These are phyloP conservation scores for Chondrus crispus DNA, from an alignment of 23 red algal species.

Conservation along the genomic window DNA sequence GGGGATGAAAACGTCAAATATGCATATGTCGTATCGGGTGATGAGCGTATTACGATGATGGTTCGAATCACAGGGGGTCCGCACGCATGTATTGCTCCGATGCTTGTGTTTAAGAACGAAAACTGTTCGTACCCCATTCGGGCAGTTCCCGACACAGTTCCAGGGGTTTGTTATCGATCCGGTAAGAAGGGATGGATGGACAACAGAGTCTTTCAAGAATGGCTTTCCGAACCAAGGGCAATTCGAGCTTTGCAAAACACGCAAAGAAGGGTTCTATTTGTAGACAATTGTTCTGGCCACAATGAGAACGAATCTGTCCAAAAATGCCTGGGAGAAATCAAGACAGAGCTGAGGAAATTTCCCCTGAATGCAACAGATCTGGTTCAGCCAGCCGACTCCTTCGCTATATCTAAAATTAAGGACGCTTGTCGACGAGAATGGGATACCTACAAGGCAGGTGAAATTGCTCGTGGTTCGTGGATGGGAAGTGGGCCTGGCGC, in stretches of 20 bases:
- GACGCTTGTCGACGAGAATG: not conserved
- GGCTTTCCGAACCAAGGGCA: not conserved
- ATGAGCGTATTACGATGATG: not conserved
- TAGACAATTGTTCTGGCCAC: not conserved
- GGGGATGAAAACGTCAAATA: not conserved
- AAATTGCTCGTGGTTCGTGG: not conserved
- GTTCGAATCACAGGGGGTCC: not conserved
- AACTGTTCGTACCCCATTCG: not conserved
- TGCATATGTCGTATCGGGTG: not conserved
- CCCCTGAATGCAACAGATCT: not conserved
- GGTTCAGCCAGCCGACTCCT: not conserved
- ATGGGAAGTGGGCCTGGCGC: not conserved
- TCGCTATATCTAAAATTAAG: not conserved
- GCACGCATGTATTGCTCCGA: not conserved
- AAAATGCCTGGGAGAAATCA: not conserved
- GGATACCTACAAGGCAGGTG: not conserved
- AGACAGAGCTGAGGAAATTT: not conserved
- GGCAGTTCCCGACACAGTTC: not conserved
- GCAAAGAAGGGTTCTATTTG: not conserved
- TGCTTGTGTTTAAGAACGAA: not conserved
- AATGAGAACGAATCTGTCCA: not conserved
- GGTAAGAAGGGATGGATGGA: not conserved
- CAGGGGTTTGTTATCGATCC: not conserved
- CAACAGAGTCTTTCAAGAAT: not conserved
- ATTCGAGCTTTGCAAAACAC: not conserved